Evolutionary conservation across 305 asterid genomes (phyloP), one percentile per base, ranked within the genome.

Genomic region (Solanum hybrid): DNA sequence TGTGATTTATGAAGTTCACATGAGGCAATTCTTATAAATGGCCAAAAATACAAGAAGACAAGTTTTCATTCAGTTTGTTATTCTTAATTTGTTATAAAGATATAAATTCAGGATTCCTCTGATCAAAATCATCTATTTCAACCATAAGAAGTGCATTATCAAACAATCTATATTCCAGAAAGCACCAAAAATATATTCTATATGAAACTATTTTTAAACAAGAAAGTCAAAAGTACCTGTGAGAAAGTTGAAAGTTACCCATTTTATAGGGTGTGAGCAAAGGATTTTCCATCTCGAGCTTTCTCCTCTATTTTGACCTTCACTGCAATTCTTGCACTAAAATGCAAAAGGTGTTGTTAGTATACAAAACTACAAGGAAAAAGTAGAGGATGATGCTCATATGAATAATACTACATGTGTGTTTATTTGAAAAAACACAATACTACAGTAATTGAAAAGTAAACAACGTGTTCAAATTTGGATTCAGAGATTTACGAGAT

Each of bases 181-280:
- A 45, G 15, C 65, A 45, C 65, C 22, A 14, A 45, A 45, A 45
- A 14, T 45, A 45, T 45, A 14, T 45, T 45, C 65, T 14, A 45
- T 45, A 45, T 45, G 22, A 5, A 45, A 45, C 65, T 45, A 15
- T 26, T n/a, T 72, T 14, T 26, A 72, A 26, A 24, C 32, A 72
- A 72, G 78, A 72, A 11, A 79, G 87, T 6, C 1, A 12, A 10
- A 77, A 51, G n/a, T 61, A 57, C 97, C 96, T 93, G 24, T 94
- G 96, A 87, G 95, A 92, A 85, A 94, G 94, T 84, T 91, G 93
- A 88, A 94, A 94, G 1, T 88, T 87, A 24, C 96, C 94, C 93
- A 94, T 88, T 90, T 89, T 90, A 88, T 91, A 92, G n/a, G 95
- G 95, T 0, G 95, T 92, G 87, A 92, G 92, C 73, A 93, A 94